Evolutionary conservation across 163 green algal genomes (phyloP).

Genomic region (Chloroidium sp.): DNA sequence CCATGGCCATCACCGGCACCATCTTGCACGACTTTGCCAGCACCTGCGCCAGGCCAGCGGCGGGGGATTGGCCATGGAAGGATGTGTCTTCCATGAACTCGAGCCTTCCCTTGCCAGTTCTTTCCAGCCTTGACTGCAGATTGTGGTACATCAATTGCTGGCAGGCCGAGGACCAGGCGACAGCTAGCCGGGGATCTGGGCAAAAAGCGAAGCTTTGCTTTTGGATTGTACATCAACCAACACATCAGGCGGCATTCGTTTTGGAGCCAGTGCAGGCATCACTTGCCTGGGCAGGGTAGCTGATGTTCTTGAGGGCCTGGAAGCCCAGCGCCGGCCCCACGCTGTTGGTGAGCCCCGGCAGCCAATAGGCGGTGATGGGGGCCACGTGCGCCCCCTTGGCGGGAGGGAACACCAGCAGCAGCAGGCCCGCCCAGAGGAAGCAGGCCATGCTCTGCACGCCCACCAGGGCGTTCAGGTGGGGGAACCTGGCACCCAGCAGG

Average conservation of each 20-base stretch:
- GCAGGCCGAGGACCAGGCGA: not conserved
- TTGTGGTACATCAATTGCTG: not conserved
- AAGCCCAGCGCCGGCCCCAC: constrained; percentile 83
- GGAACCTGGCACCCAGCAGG: constrained; percentile 51
- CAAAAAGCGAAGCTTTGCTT: too few species aligned
- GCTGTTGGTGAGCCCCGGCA: constrained; percentile 69
- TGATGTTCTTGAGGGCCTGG: constrained; percentile 91
- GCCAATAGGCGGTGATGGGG: constrained; percentile 63
- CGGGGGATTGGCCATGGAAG: not conserved
- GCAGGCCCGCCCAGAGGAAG: constrained; percentile 70
- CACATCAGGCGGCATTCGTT: too few species aligned
- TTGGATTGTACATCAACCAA: too few species aligned
- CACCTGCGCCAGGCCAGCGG: constrained; percentile 45
- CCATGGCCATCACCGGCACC: constrained; percentile 97
- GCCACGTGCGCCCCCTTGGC: constrained; percentile 24
- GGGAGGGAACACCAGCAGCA: constrained; percentile 33
- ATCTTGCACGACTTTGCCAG: constrained; percentile 98
- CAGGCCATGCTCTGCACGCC: constrained; percentile 67
- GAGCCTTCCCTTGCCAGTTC: too few species aligned
- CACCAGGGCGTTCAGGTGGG: constrained; percentile 71
- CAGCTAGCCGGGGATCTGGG: too few species aligned
- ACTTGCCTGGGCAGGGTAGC: constrained; percentile 72
- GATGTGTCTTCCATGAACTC: not conserved
- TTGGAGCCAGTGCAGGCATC: not conserved
- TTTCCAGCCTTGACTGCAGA: not conserved